Percentiles rank a stretch among this genome's conserved stretches.
These are phyloP conservation scores for Jaltomata sinuosa DNA, from an alignment of 257 asterid genomes.

Conservation along the genomic window DNA sequence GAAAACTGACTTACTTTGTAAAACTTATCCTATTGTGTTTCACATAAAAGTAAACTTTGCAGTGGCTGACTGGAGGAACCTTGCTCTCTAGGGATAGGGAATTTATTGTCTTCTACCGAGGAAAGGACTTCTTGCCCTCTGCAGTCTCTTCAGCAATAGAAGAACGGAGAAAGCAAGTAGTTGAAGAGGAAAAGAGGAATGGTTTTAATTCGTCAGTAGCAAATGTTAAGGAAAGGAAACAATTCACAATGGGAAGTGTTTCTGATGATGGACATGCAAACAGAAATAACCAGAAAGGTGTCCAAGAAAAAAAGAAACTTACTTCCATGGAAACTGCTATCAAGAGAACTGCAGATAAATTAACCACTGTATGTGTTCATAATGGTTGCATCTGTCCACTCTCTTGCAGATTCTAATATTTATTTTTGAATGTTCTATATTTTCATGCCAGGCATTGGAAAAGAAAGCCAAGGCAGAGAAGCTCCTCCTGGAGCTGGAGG, in stretches of 20 bases:
- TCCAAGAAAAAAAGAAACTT: conserved; percentile 25
- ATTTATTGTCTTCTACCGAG: conserved; percentile 83
- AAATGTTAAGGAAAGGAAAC: conserved; percentile 15
- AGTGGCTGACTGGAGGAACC: conserved; percentile 87
- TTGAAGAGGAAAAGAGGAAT: conserved; percentile 14
- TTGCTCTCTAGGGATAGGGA: conserved; percentile 93
- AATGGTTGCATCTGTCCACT: conserved; percentile 3
- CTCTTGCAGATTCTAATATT: conserved; percentile 5
- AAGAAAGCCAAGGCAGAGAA: conserved; percentile 74
- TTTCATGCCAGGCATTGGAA: conserved; percentile 59
- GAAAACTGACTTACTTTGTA: background rate
- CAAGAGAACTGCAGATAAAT: conserved; percentile 45
- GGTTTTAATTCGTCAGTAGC: conserved; percentile 7
- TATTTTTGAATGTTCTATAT: conserved; percentile 4
- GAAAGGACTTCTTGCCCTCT: conserved; percentile 95
- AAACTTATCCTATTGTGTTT: background rate
- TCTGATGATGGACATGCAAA: conserved; percentile 12
- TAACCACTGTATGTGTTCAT: conserved; percentile 53
- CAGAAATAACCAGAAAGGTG: conserved; percentile 3
- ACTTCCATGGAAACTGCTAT: conserved; percentile 33
- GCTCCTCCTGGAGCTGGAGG: conserved; percentile 58
- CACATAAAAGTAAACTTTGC: conserved; percentile 40
- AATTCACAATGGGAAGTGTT: conserved; percentile 12
- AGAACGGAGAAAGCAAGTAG: conserved; percentile 50
- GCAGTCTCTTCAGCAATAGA: conserved; percentile 85